Evolutionary conservation across 352 stramenopile genomes (phyloP), one percentile per base, ranked within the genome.

Genomic region (Saprolegnia diclina): DNA sequence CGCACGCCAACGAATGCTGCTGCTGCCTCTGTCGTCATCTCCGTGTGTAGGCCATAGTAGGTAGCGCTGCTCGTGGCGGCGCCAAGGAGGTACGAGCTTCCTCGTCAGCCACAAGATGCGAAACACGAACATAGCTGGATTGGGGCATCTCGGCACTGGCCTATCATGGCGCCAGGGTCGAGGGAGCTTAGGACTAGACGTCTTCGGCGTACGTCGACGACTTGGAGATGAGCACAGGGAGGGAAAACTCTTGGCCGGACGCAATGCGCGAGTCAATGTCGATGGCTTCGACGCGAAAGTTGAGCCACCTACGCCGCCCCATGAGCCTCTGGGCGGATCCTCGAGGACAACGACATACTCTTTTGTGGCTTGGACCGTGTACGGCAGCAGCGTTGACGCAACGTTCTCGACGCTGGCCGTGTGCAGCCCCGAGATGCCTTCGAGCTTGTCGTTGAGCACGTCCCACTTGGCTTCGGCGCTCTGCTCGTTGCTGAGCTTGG

Each of bases 251-350:
- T 65, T 92, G 75, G 4, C 86, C 86, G 13, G 77, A 75, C 40
- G 87, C 84, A 68, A 95, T 91, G 73, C 90, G 90, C 62, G 79
- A 71, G 64, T 95, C 87, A 53, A 94, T 90, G 62, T 95, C 87
- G 76, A 95, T 85, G 22, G 80, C 82, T 65, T 91, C 86, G 19
- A 95, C 87, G 35, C 87, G 87, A 57, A 94, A 81, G 54, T 93
- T 83, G 5, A 95, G 78, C 87, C 87, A 95, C 64, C 87, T 95
- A 74, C 6, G 64, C 6, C 55, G 32, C 61, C 21, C 46, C 71
- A 21, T 29, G 10, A 67, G 4, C 72, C n/a, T n/a, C n/a, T n/a
- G n/a, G n/a, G n/a, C n/a, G 53, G 48, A 64, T 22, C 45, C 52
- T 13, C 22, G 63, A 32, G 48, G n/a, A 18, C 26, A 53, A n/a